phyloP scores from a whole-genome alignment of 495 filamentous ascomycete species.

The Aspergillus sclerotiicarbonarius region DNA sequence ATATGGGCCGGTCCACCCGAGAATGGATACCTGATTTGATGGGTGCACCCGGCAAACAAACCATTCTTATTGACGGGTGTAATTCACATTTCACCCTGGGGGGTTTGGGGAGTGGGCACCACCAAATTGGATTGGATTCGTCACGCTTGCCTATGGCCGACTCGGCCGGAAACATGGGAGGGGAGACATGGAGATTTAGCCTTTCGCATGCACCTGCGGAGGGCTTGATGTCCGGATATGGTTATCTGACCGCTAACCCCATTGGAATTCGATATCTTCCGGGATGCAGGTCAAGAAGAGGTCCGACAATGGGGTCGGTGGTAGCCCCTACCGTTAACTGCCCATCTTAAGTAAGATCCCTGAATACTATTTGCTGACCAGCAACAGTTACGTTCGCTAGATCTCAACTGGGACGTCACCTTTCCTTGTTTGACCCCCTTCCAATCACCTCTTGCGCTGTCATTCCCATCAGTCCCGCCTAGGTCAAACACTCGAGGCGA shows the following conservation, averaged over 20 bases:
- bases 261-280: neutral
- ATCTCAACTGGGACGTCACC: too few species aligned
- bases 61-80: too few species aligned
- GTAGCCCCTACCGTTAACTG: too few species aligned
- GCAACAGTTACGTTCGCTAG: too few species aligned
- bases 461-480: neutral
- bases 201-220: neutral
- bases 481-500: neutral
- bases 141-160: neutral
- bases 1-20: neutral
- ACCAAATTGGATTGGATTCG: neutral
- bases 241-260: neutral
- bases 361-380: too few species aligned
- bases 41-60: too few species aligned
- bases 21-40: neutral
- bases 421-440: neutral
- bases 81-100: neutral
- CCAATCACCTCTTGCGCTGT: too few species aligned
- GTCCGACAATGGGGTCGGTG: neutral
- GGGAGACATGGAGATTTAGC: neutral
- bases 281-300: neutral
- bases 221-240: neutral
- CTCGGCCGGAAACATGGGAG: neutral
- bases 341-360: too few species aligned
- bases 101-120: neutral